Base-by-base conservation (phyloP, 2,329 filamentous ascomycete genomes). In the Exophiala phaeomuriformis region DNA sequence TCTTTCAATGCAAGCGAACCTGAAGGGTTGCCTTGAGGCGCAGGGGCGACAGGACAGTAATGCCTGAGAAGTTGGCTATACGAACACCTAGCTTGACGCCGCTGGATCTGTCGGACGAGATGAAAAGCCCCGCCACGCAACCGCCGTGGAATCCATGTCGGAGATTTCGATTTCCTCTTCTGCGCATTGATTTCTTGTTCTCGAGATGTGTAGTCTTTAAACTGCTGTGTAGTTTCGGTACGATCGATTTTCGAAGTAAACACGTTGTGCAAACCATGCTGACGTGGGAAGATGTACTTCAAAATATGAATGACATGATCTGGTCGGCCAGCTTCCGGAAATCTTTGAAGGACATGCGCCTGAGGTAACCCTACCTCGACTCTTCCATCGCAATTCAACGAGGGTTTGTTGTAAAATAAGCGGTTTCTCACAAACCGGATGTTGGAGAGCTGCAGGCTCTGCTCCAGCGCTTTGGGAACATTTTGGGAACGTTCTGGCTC, bases 221-320 rank as follows among this genome's bases (percentile, higher is more conserved):
- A 84, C 29, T 79, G 79, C 62, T 91, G 85, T 0, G 81, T 74
- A 0, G 85, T 91, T 63, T 87, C 80, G 12, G 29, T 55, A 27
- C 66, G 67, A 66, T 93, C 79, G 10, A 85, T 77, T 2, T 74
- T 71, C 3, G 83, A 87, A 0, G 83, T 89, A 66, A 97, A 96
- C n/a, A 86, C 89, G 68, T 97, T 98, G 65, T 95, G 89, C 2
- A 98, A 73, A 9, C 82, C 81, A 65, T 95, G 97, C 64, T 97
- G 90, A 7, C 85, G 79, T 32, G 93, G 93, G 63, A 98, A 98
- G 1, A 98, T 83, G 68, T 97, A 91, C 75, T 91, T 93, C 79
- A 95, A 81, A 19, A 95, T 71, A 61, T 86, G 87, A 7, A 82
- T 65, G 0, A 83, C 86, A 58, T 85, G 78, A 8, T 69, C 65